Conservation (phyloP, 805 yeast genomes). For the Candida glaebosa region DNA sequence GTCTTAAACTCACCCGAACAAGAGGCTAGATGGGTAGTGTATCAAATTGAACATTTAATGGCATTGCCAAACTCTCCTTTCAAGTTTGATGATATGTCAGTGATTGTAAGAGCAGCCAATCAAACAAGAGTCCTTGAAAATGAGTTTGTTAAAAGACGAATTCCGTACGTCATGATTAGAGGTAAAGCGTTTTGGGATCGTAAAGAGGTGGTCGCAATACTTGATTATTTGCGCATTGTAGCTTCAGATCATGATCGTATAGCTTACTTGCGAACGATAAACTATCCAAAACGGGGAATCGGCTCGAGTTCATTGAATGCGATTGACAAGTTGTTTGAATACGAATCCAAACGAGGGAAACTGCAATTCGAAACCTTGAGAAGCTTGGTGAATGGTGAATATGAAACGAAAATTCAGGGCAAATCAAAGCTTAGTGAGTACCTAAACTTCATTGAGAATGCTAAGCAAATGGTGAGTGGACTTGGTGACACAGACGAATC, state of each 20-base stretch:
- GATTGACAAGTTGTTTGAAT: slow-evolving; percentile 18
- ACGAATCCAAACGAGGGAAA: slow-evolving; percentile 6
- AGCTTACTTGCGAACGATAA: slow-evolving; percentile 56
- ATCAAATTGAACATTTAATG: slow-evolving; percentile 49
- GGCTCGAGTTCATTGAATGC: slow-evolving; percentile 52
- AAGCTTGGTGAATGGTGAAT: slow-evolving; percentile 1
- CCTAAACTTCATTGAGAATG: slow-evolving; percentile 21
- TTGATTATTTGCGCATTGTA: slow-evolving; percentile 64
- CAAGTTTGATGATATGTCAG: slow-evolving; percentile 59
- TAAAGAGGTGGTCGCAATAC: slow-evolving; percentile 58
- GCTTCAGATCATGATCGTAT: slow-evolving; percentile 55
- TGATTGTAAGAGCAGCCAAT: slow-evolving; percentile 63
- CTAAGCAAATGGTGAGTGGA: slow-evolving; percentile 11
- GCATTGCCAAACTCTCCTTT: slow-evolving; percentile 42
- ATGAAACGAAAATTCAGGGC: slow-evolving; percentile 10
- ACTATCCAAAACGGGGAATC: slow-evolving; percentile 62
- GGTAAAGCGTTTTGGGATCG: slow-evolving; percentile 82
- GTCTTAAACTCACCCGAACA: slow-evolving; percentile 36
- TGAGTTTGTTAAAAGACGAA: slow-evolving; percentile 48
- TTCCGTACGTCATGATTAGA: slow-evolving; percentile 66
- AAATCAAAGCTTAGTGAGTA: slow-evolving; percentile 15
- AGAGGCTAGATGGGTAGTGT: slow-evolving; percentile 60
- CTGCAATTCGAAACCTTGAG: slow-evolving; percentile 8
- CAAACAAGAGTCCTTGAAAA: slow-evolving; percentile 64
- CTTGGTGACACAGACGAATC: slow-evolving; percentile 7